Percentiles rank a stretch among this genome's conserved stretches.
phyloP scores from a whole-genome alignment of 2,329 filamentous ascomycete species.

The Microcera coccophila region DNA sequence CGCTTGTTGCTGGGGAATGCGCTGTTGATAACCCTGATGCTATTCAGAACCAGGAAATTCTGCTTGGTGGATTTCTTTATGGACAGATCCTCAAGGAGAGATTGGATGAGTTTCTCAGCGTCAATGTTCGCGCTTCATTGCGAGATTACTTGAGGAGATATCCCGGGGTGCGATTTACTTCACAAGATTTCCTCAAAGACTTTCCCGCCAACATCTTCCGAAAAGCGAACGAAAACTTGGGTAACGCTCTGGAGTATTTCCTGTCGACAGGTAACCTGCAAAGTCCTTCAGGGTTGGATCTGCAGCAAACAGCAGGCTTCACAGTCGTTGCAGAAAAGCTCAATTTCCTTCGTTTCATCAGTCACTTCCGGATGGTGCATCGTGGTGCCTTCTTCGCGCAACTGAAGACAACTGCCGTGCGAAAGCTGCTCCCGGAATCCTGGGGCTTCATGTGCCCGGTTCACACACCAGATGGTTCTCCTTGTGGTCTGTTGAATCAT shows the following conservation, averaged over 20 bases:
- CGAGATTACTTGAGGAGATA: constrained; percentile 55
- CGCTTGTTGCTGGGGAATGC: constrained; percentile 88
- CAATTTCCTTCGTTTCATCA: constrained; percentile 97
- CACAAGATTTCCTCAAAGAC: constrained; percentile 72
- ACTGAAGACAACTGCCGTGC: constrained; percentile 92
- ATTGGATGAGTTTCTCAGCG: constrained; percentile 78
- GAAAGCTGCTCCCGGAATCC: constrained; percentile 91
- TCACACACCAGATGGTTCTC: constrained; percentile 92
- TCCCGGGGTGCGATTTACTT: constrained; percentile 68
- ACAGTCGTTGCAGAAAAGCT: constrained; percentile 98
- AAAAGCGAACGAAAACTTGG: constrained; percentile 83
- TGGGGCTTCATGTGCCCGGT: constrained; percentile 98
- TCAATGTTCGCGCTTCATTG: constrained; percentile 48
- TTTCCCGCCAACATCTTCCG: constrained; percentile 75
- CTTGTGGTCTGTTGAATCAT: constrained; percentile 93
- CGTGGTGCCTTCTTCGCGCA: constrained; percentile 98
- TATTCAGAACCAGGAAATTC: constrained; percentile 90
- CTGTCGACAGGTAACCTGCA: constrained; percentile 91
- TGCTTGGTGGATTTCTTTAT: constrained; percentile 90
- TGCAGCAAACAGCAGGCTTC: constrained; percentile 92
- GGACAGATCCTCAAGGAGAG: constrained; percentile 94
- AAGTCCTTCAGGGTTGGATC: constrained; percentile 85
- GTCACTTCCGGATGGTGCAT: constrained; percentile 98
- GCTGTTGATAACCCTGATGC: constrained; percentile 94
- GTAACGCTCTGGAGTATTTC: constrained; percentile 87